Evolutionary conservation across 2,329 filamentous ascomycete species (phyloP), one percentile per base, ranked within the genome.

Genomic region (Fusarium albosuccineum): DNA sequence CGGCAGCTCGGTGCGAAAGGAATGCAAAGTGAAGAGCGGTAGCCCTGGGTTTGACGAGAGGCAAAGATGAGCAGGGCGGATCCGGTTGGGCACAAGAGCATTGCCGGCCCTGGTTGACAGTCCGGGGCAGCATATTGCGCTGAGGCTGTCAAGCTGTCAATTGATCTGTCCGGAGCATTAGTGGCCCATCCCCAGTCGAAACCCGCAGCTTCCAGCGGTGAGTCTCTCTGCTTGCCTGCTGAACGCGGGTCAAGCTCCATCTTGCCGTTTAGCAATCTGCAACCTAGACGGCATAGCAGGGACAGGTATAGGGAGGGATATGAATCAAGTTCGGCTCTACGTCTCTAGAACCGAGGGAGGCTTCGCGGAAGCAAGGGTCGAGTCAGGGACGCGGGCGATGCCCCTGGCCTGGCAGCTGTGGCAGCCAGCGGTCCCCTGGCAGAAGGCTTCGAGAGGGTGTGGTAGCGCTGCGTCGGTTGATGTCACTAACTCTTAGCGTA

Each of bases 401-500:
- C 40, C 49, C 67, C 59, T 62, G 57, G 51, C 48, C 46, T 68
- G 62, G 62, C 57, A 62, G 51, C 51, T 68, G 29, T 68, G 57
- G 60, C 52, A 64, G 66, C 57, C 59, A 45, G 49, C 40, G 40
- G 51, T 57, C 64, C 70, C 62, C 54, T 60, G 50, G 57, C 45
- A 54, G 16, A 48, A 40, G 48, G 22, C 22, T 22, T 50, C 30
- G 39, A 39, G 22, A 39, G 33, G 55, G 59, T 42, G 51, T 61
- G 67, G 59, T 70, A 64, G 62, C 44, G 55, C 40, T 45, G 50
- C 37, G 45, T 40, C 50, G 51, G 39, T 67, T 70, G 50, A 64
- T 61, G 66, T 57, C 54, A 60, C 70, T 69, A 62, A 42, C 40
- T 42, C 55, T 45, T 69, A 72, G 70, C 60, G 66, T 57, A 48